Evolutionary conservation across 371 early-diverging fungal species (phyloP), one percentile per base, ranked within the genome.

Genomic region (Mycotypha africana): DNA sequence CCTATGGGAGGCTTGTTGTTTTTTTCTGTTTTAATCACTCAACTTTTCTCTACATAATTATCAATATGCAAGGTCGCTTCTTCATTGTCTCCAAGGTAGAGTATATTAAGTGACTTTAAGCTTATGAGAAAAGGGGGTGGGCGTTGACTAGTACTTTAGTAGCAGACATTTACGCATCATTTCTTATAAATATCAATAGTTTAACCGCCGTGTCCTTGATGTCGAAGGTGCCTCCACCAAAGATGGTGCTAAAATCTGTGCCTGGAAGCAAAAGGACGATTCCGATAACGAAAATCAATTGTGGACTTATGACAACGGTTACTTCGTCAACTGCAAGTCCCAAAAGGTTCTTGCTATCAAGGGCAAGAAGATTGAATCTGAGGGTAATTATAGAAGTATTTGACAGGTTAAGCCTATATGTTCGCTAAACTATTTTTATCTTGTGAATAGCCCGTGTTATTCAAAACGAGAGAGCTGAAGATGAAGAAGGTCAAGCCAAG

Each of bases 401-500:
- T n/a, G n/a, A n/a, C n/a, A n/a, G n/a, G n/a, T n/a, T n/a, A n/a
- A n/a, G n/a, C n/a, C n/a, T n/a, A n/a, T n/a, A 40, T 11, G 11
- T 28, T 8, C 28, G 5, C 28, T 28, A 28, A 28, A 28, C 28
- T 28, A 8, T 28, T 28, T 28, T 28, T 28, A 8, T 28, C n/a
- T n/a, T n/a, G n/a, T n/a, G n/a, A 28, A 21, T 45, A 47, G 49
- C 47, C 37, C 38, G 38, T 19, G 39, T 62, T 34, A 39, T 56
- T 30, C 62, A 62, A 51, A 49, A 62, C 9, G 58, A 54, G 5
- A 42, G 30, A 17, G 42, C 41, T 11, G 39, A 38, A 19, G 38
- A 41, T 6, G 26, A 49, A 30, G 42, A 94, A 56, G 84, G 88
- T 21, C 75, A 75, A 3, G 84, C 69, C 10, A 84, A 85, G 53